A percentile compares a stretch with the other conserved stretches of the same genome.
Evolutionary conservation across 2,329 filamentous ascomycete species (phyloP).

Genomic region (Teratosphaeria zuluensis): DNA sequence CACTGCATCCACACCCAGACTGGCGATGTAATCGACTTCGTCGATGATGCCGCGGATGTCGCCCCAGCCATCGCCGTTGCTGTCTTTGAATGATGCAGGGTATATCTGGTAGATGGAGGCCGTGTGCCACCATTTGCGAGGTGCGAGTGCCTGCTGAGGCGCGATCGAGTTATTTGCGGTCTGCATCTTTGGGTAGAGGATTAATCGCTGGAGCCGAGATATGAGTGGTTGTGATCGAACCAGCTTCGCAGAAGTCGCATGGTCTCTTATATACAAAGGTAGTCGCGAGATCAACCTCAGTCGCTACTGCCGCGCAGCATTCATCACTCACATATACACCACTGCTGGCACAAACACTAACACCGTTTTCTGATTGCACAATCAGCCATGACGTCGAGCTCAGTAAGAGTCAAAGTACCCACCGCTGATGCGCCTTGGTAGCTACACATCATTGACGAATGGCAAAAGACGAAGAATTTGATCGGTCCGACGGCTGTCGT

Average conservation of each 20-base stretch:
- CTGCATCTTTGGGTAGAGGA: background rate
- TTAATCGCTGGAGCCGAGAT: too few relatives aligned
- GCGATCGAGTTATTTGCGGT: background rate
- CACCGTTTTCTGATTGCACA: background rate
- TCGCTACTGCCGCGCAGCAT: background rate
- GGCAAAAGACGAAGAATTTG: background rate
- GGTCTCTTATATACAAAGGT: background rate
- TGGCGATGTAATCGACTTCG: slow-evolving; percentile 53
- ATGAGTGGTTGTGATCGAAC: too few relatives aligned
- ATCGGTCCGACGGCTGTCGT: background rate
- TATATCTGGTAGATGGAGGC: slow-evolving; percentile 36
- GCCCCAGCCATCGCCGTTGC: slow-evolving; percentile 50
- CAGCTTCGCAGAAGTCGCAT: too few relatives aligned
- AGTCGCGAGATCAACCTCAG: background rate
- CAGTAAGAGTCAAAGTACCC: background rate
- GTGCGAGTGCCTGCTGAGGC: background rate
- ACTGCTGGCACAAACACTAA: background rate
- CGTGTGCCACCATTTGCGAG: slow-evolving; percentile 33
- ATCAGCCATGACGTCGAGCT: background rate
- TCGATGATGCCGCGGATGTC: slow-evolving; percentile 56
- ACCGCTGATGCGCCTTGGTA: background rate
- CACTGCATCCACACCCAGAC: slow-evolving; percentile 54
- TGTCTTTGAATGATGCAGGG: slow-evolving; percentile 38
- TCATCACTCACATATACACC: background rate
- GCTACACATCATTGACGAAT: background rate